These are phyloP conservation scores for Phoma sp. DNA, from an alignment of 2,329 filamentous ascomycete species.

Conservation along the genomic window DNA sequence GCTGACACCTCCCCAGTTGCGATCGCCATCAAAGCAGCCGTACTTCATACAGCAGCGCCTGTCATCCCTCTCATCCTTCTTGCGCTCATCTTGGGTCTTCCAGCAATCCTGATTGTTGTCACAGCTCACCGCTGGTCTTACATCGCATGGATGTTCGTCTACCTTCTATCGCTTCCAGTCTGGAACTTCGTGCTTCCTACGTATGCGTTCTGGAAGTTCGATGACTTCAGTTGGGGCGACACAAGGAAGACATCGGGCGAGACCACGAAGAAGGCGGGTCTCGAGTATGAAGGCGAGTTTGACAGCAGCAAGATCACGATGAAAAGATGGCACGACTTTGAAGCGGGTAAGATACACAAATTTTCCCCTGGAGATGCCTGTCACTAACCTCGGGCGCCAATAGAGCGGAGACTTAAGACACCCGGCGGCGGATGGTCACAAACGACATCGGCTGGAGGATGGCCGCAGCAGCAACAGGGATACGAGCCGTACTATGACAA, in stretches of 20 bases:
- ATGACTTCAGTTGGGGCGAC: constrained; percentile 99
- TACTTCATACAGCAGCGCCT: constrained; percentile 64
- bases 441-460: constrained; percentile 42
- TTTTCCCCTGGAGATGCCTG: constrained; percentile 19
- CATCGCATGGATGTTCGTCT: constrained; percentile 96
- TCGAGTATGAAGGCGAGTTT: constrained; percentile 93
- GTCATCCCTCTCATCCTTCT: constrained; percentile 90
- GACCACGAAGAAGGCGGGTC: constrained; percentile 82
- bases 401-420: constrained; percentile 52
- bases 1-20: constrained; percentile 65
- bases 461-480: constrained; percentile 43
- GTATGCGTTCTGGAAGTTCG: constrained; percentile 99
- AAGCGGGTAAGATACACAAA: constrained; percentile 63
- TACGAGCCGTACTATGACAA: constrained; percentile 50
- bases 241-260: constrained; percentile 94
- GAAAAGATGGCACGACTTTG: constrained; percentile 96
- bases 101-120: constrained; percentile 86
- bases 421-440: constrained; percentile 46
- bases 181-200: constrained; percentile 97
- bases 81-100: constrained; percentile 89
- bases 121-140: constrained; percentile 94
- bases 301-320: constrained; percentile 99
- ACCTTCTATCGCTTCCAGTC: constrained; percentile 87
- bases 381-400: constrained; percentile 35
- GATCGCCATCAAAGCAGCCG: constrained; percentile 77